Base-by-base conservation (phyloP, 371 early-diverging fungal genomes). In the Rhizopus microsporus region DNA sequence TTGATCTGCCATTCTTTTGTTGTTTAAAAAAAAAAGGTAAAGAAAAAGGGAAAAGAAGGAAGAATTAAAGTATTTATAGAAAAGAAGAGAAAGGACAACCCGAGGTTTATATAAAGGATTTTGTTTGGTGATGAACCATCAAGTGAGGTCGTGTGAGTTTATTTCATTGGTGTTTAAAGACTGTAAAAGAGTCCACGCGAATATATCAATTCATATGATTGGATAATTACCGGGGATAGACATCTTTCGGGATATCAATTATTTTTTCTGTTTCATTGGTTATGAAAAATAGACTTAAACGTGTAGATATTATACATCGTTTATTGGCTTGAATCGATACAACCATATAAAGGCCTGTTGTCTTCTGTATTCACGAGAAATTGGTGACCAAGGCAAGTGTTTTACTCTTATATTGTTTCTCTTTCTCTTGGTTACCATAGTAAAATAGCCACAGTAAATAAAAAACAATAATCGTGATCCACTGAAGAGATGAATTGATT, bases 121-220 rank as follows among this genome's bases (percentile, higher is more conserved):
- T 37, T 16, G 29, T 51, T 17, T 37, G 13, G 12, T 7, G 13
- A 3, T 8, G 31, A 33, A 17, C 15, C 37, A 38, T 66, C 67
- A 66, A 66, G 67, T 66, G 67, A 61, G 67, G 67, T 66, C 67
- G 62, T 66, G 67, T 66, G 67, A 66, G 62, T 32, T 16, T 45
- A 23, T 53, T 45, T 50, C 49, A 66, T 66, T 66, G 67, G 67
- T 58, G 53, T 30, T 35, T 34, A 6, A 34, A n/a, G 16, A 32
- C 44, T 35, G 9, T 46, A 46, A 29, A 16, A 4, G 17, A 23
- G 46, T 46, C 23, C 46, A 46, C 46, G 46, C 46, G 46, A 29
- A 12, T 17, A 7, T 8, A 46, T 46, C 7, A 7, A 46, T 15
- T 7, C 7, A 29, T 46, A 29, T 15, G 9, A 46, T 46, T 46